Evolutionary conservation across 148 eudicot genomes (phyloP), one percentile per base, ranked within the genome.

Genomic region (Selenicereus undatus): DNA sequence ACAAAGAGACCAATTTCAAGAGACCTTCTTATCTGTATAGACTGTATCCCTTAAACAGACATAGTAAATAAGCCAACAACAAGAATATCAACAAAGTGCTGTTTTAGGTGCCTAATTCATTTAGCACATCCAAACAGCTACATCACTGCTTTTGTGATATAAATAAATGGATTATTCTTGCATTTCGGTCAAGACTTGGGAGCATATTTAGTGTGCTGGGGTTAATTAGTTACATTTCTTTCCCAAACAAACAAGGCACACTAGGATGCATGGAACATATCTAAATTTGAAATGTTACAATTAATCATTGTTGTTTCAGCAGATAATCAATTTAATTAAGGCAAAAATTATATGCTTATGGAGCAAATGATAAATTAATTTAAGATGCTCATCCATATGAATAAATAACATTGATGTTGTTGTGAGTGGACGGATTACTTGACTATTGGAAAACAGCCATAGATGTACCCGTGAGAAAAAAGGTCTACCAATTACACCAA

Each of bases 391-490:
- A 4, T 39, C 43, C 43, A 39, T 39, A 7, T 12, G 9, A 11
- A 26, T 3, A 16, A 66, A 8, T 20, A 7, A 66, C 10, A 66
- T 66, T 66, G 35, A 66, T 11, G 22, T 26, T 27, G 35, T 66
- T 27, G 35, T 66, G 35, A 14, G 71, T 66, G 35, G 71, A 66
- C 35, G 12, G 27, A 1, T 64, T 22, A 11, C 30, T 64, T 66
- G 71, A 56, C 62, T 17, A 56, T 56, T 56, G 62, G n/a, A 56
- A 20, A 56, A 56, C 62, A 56, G 62, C 62, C 27, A 75, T 66
- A 26, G n/a, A n/a, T n/a, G n/a, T n/a, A 51, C 69, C 70, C 13
- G 76, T 52, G 71, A 81, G 43, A 39, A 39, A 68, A 81, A 48
- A 81, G 73, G 62, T 18, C 83, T 45, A 75, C 35, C 35, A 45